Conservation (phyloP, 1,284 basidiomycete species). For the Apiotrichum montevideense region DNA sequence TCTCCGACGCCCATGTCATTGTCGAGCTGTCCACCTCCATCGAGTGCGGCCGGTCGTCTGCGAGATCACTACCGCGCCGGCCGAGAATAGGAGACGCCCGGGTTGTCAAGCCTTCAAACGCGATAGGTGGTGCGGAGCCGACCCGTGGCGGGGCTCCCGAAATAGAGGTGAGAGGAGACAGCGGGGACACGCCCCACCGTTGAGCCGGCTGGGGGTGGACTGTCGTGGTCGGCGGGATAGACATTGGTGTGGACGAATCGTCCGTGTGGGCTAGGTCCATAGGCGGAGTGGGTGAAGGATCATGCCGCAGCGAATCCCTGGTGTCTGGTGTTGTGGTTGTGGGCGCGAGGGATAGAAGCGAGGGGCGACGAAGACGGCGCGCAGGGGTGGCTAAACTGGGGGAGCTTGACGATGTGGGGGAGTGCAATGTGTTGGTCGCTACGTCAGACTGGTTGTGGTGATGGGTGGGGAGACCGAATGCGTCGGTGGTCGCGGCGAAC, state of each 20-base stretch:
- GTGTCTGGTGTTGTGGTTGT: neutral
- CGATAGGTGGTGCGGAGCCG: constrained; percentile 26
- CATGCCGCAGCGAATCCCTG: too few species aligned
- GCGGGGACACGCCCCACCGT: constrained; percentile 18
- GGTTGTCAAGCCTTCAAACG: constrained; percentile 33
- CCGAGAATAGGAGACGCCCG: constrained; percentile 24
- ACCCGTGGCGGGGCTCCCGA: constrained; percentile 20
- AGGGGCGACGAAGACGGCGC: constrained; percentile 29
- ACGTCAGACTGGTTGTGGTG: too few species aligned
- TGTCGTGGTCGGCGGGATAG: neutral
- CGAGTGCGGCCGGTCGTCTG: constrained; percentile 9
- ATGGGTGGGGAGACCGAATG: too few species aligned
- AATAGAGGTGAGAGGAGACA: constrained; percentile 11
- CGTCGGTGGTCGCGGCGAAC: too few species aligned
- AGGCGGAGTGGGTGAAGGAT: too few species aligned
- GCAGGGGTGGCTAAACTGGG: constrained; percentile 1
- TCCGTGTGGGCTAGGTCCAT: too few species aligned
- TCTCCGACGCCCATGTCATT: neutral
- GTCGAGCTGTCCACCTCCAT: neutral
- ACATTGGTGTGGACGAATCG: neutral
- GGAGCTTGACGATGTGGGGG: neutral
- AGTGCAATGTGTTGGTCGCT: too few species aligned
- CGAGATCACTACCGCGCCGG: constrained; percentile 3
- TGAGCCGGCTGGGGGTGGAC: constrained; percentile 17
- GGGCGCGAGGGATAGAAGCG: constrained; percentile 21